Percentiles rank a stretch among this genome's conserved stretches.
These are phyloP conservation scores for Fusarium sp. DNA, from an alignment of 2,329 filamentous ascomycete species.

Conservation along the genomic window DNA sequence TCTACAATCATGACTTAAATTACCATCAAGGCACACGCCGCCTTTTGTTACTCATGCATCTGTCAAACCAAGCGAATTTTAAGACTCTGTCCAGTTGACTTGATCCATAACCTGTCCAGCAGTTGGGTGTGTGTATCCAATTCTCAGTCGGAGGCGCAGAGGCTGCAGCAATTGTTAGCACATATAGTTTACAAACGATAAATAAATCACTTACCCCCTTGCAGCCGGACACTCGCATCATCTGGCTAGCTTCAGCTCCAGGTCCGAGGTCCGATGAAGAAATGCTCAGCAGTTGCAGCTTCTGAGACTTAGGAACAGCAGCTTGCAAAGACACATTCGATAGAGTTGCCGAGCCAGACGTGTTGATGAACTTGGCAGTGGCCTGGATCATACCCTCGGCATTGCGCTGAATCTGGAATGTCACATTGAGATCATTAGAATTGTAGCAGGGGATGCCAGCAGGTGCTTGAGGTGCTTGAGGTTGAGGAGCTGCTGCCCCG, in stretches of 20 bases:
- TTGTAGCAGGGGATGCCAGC: slow-evolving; percentile 79
- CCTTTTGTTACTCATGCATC: slow-evolving; percentile 2
- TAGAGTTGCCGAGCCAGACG: slow-evolving; percentile 71
- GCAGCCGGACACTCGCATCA: slow-evolving; percentile 86
- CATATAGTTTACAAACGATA: not conserved
- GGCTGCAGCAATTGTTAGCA: slow-evolving; percentile 63
- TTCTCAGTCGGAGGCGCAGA: slow-evolving; percentile 85
- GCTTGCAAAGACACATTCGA: slow-evolving; percentile 87
- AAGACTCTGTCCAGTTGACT: slow-evolving; percentile 91
- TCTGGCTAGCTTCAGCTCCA: slow-evolving; percentile 86
- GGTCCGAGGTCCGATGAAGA: slow-evolving; percentile 80
- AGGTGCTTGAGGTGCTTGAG: slow-evolving; percentile 54
- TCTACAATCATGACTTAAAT: slow-evolving; percentile 31
- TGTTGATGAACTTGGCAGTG: slow-evolving; percentile 85
- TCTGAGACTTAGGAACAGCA: slow-evolving; percentile 96
- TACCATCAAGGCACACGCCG: slow-evolving; percentile 26
- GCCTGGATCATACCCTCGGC: slow-evolving; percentile 83
- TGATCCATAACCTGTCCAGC: slow-evolving; percentile 84
- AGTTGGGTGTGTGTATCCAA: slow-evolving; percentile 79
- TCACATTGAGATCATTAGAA: slow-evolving; percentile 84
- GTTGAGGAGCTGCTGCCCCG: slow-evolving; percentile 56
- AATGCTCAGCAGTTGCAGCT: slow-evolving; percentile 90
- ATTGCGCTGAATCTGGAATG: slow-evolving; percentile 85
- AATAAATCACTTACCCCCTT: slow-evolving; percentile 80
- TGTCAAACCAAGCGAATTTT: slow-evolving; percentile 1